Conservation (phyloP, 2,329 filamentous ascomycete species). For the Seiridium cupressi region DNA sequence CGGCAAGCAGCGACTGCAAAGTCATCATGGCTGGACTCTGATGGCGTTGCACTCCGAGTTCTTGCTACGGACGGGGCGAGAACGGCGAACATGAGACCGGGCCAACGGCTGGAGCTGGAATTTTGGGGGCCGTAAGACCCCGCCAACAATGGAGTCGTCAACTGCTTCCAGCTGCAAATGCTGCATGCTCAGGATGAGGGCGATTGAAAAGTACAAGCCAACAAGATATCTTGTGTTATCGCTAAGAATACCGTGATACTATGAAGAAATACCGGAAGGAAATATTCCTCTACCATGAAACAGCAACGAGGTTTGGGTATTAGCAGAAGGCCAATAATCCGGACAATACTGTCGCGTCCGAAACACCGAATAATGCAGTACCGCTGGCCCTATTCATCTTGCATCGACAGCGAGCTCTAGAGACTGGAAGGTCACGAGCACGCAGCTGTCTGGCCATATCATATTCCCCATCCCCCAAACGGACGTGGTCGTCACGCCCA, state of each 20-base stretch:
- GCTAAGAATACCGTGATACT: constrained; percentile 3
- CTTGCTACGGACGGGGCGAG: not conserved
- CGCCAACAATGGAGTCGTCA: not conserved
- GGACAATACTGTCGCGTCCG: not conserved
- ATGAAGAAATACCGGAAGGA: not conserved
- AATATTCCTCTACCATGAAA: not conserved
- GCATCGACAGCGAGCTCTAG: not conserved
- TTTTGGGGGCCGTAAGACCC: not conserved
- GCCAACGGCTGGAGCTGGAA: not conserved
- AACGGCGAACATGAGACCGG: not conserved
- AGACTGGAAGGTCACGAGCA: not conserved
- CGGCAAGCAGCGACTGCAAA: not conserved
- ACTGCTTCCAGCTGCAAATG: not conserved
- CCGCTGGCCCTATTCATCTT: not conserved
- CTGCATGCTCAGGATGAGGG: not conserved
- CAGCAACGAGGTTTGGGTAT: not conserved
- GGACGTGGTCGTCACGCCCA: too few relatives aligned
- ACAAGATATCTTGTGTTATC: constrained; percentile 4
- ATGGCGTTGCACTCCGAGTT: not conserved
- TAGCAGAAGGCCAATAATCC: not conserved
- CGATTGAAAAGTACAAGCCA: not conserved
- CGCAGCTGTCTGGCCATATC: not conserved
- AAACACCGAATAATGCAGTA: constrained; percentile 1
- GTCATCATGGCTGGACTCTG: constrained; percentile 4
- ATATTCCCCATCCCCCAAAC: too few relatives aligned